Percentiles rank a stretch among this genome's conserved stretches.
phyloP scores from a whole-genome alignment of 495 filamentous ascomycete genomes.

The Pyrenopolyporus hunteri region DNA sequence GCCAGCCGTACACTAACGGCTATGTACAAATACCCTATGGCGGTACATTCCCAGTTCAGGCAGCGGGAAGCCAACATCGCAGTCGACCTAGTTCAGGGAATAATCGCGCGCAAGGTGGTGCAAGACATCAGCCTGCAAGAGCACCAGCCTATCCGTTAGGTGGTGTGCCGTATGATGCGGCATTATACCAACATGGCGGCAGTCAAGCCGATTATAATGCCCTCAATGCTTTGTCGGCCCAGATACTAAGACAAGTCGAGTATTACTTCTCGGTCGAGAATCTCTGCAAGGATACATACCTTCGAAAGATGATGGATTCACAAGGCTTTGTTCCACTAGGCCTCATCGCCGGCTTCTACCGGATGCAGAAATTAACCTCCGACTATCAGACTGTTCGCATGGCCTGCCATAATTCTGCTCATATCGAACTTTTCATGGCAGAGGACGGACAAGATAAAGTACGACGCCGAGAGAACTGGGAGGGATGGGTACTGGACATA shows the following conservation, averaged over 20 bases:
- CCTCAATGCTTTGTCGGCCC: conserved; percentile 56
- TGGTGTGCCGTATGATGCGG: conserved; percentile 56
- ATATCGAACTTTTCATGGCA: conserved; percentile 71
- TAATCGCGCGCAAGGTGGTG: conserved; percentile 28
- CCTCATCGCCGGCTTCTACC: conserved; percentile 81
- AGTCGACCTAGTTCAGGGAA: conserved; percentile 31
- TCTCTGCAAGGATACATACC: conserved; percentile 89
- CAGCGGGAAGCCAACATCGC: conserved; percentile 21
- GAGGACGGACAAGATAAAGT: conserved; percentile 80
- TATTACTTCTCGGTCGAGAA: conserved; percentile 99
- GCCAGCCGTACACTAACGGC: conserved; percentile 47
- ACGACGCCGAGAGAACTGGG: conserved; percentile 77
- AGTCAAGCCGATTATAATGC: conserved; percentile 68
- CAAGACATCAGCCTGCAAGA: conserved; percentile 35
- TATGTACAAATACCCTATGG: conserved; percentile 42
- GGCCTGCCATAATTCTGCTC: conserved; percentile 71
- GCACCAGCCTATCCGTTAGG: conserved; percentile 27
- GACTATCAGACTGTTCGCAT: conserved; percentile 75
- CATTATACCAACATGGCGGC: conserved; percentile 66
- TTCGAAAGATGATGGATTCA: conserved; percentile 90
- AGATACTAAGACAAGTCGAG: conserved; percentile 69
- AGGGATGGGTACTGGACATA: conserved; percentile 76
- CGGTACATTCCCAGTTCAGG: conserved; percentile 25
- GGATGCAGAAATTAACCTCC: conserved; percentile 73
- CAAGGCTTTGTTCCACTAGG: conserved; percentile 86